A percentile compares a stretch with the other conserved stretches of the same genome.
phyloP scores from a whole-genome alignment of 192 early-diverging fungal species.

The Coemansia reversa region DNA sequence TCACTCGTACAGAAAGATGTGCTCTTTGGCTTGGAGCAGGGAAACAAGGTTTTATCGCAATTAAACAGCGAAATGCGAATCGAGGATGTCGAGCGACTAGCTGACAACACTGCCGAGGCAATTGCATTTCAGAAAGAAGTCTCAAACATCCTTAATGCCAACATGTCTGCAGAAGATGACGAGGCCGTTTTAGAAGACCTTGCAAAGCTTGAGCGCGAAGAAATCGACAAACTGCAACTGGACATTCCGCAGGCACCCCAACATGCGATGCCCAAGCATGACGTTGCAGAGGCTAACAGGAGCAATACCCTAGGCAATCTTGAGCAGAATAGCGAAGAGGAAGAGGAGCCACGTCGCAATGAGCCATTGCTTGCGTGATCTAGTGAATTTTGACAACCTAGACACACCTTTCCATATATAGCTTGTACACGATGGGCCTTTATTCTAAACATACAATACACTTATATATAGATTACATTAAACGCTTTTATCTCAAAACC shows the following conservation, averaged over 20 bases:
- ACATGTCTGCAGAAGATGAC: constrained; percentile 80
- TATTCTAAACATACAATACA: no score
- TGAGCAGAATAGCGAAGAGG: constrained; percentile 12
- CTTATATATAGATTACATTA: no score
- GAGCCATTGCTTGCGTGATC: constrained; percentile 40
- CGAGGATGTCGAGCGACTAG: constrained; percentile 88
- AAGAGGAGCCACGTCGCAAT: constrained; percentile 11
- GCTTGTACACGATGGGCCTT: no score
- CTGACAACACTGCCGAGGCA: constrained; percentile 95
- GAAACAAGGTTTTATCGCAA: constrained; percentile 71
- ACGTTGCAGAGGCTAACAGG: not conserved
- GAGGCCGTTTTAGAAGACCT: constrained; percentile 82
- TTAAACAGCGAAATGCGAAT: constrained; percentile 86
- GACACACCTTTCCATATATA: no score
- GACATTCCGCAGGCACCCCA: constrained; percentile 31
- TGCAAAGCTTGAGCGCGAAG: constrained; percentile 60
- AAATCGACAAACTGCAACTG: constrained; percentile 26
- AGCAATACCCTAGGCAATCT: not conserved
- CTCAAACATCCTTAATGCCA: constrained; percentile 66
- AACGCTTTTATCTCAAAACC: no score
- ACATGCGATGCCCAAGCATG: constrained; percentile 17
- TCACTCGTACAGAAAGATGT: constrained; percentile 90
- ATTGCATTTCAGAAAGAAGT: constrained; percentile 91
- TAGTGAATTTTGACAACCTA: no score
- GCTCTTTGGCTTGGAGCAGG: constrained; percentile 76